These are phyloP conservation scores for Saturnispora diversa DNA, from an alignment of 805 yeast genomes.

Conservation along the genomic window DNA sequence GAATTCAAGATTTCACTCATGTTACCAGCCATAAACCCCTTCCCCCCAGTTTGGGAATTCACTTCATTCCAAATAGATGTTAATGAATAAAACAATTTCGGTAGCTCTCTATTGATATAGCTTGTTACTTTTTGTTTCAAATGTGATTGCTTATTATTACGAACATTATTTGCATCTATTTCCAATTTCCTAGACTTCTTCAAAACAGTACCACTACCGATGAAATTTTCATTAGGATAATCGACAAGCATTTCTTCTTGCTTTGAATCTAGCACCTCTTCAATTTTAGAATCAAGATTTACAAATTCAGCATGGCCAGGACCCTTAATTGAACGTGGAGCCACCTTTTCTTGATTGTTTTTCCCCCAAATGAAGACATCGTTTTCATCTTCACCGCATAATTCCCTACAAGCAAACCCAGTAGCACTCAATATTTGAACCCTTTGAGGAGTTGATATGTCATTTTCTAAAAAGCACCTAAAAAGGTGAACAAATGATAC, in stretches of 20 bases:
- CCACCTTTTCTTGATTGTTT: constrained; percentile 25
- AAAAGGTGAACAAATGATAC: constrained; percentile 38
- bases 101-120: constrained; percentile 33
- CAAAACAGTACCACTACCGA: constrained; percentile 33
- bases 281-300: constrained; percentile 13
- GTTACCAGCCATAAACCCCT: constrained; percentile 40
- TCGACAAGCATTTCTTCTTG: constrained; percentile 22
- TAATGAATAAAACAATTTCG: constrained; percentile 47
- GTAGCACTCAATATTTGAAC: constrained; percentile 59
- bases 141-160: constrained; percentile 14
- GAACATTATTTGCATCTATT: constrained; percentile 6
- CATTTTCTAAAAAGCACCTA: constrained; percentile 53
- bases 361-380: constrained; percentile 40
- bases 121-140: constrained; percentile 17
- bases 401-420: constrained; percentile 65
- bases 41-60: constrained; percentile 30
- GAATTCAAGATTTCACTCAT: constrained; percentile 46
- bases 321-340: constrained; percentile 36
- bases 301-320: constrained; percentile 38
- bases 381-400: constrained; percentile 43
- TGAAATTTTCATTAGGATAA: constrained; percentile 32
- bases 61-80: constrained; percentile 38
- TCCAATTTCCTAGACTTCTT: constrained; percentile 34
- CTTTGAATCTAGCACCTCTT: constrained; percentile 17
- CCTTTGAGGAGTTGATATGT: constrained; percentile 74